Percentiles rank a stretch among this genome's conserved stretches.
Evolutionary conservation across 805 yeast genomes (phyloP).

Genomic region (Torulaspora gathmanii): DNA sequence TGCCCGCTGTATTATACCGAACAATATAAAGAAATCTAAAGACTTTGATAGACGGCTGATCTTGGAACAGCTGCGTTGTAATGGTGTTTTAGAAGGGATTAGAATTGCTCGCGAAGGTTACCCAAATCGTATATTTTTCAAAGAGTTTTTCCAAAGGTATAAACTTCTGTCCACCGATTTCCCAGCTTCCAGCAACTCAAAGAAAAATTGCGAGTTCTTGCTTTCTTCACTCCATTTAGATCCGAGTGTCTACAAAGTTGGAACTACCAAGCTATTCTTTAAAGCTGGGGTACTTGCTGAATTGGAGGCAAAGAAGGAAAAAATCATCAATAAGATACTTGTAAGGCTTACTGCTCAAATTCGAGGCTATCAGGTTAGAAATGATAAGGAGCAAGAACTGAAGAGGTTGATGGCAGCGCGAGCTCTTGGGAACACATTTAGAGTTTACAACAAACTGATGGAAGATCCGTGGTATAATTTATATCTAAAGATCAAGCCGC

Average conservation of each 20-base stretch:
- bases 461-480: slow-evolving; percentile 77
- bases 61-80: slow-evolving; percentile 85
- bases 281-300: slow-evolving; percentile 94
- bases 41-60: slow-evolving; percentile 71
- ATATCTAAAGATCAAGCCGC: slow-evolving; percentile 66
- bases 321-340: slow-evolving; percentile 50
- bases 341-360: slow-evolving; percentile 58
- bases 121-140: slow-evolving; percentile 85
- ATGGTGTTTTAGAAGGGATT: slow-evolving; percentile 97
- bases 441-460: slow-evolving; percentile 44
- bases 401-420: slow-evolving; percentile 65
- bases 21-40: slow-evolving; percentile 64
- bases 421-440: slow-evolving; percentile 58
- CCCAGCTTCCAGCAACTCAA: slow-evolving; percentile 44
- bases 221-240: slow-evolving; percentile 61
- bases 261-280: slow-evolving; percentile 89
- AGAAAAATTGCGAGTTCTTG: slow-evolving; percentile 64
- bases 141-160: slow-evolving; percentile 73
- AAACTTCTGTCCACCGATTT: slow-evolving; percentile 55
- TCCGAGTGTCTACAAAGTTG: slow-evolving; percentile 79
- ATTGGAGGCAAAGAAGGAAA: slow-evolving; percentile 74
- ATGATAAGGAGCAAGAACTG: slow-evolving; percentile 44
- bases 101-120: slow-evolving; percentile 95
- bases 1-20: slow-evolving; percentile 93
- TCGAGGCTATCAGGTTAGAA: slow-evolving; percentile 62